Evolutionary conservation across 2,329 filamentous ascomycete genomes (phyloP).

Genomic region (Delphinella strobiligena): DNA sequence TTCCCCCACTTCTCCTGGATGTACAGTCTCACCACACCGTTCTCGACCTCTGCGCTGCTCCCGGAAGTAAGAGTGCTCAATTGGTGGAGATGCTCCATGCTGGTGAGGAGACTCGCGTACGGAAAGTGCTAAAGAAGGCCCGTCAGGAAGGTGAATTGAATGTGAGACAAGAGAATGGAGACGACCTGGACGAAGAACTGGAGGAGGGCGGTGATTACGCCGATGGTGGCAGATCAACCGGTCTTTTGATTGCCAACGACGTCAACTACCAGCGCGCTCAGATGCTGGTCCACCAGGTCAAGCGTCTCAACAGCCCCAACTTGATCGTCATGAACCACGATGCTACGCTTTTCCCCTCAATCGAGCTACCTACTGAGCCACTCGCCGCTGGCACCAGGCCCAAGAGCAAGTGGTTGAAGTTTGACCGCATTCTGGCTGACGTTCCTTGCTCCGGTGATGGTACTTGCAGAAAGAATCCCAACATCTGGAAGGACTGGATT

Average conservation of each 20-base stretch:
- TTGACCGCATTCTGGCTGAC: conserved; percentile 90
- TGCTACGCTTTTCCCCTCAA: conserved; percentile 86
- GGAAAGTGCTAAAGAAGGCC: conserved; percentile 54
- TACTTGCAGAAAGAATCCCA: conserved; percentile 83
- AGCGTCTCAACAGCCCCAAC: conserved; percentile 91
- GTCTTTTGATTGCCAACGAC: conserved; percentile 89
- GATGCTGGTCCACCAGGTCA: conserved; percentile 95
- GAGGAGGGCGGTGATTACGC: conserved; percentile 36
- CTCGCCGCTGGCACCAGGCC: conserved; percentile 37
- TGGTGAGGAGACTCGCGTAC: conserved; percentile 79
- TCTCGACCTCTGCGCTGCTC: conserved; percentile 89
- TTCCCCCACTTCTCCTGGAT: conserved; percentile 87
- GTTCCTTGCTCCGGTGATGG: conserved; percentile 96
- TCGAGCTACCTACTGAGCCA: conserved; percentile 59
- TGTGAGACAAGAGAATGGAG: conserved; percentile 34
- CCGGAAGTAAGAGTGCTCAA: conserved; percentile 93
- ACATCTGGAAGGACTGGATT: conserved; percentile 91
- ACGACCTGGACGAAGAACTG: conserved; percentile 16
- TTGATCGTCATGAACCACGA: conserved; percentile 97
- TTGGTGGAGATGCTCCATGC: conserved; percentile 86
- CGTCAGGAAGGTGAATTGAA: conserved; percentile 45
- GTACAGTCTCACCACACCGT: conserved; percentile 84
- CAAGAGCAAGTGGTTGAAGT: conserved; percentile 71
- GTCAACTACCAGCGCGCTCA: conserved; percentile 93
- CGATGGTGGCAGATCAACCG: conserved; percentile 80